phyloP scores from a whole-genome alignment of 768 basidiomycete genomes.

The Collybiopsis luxurians region DNA sequence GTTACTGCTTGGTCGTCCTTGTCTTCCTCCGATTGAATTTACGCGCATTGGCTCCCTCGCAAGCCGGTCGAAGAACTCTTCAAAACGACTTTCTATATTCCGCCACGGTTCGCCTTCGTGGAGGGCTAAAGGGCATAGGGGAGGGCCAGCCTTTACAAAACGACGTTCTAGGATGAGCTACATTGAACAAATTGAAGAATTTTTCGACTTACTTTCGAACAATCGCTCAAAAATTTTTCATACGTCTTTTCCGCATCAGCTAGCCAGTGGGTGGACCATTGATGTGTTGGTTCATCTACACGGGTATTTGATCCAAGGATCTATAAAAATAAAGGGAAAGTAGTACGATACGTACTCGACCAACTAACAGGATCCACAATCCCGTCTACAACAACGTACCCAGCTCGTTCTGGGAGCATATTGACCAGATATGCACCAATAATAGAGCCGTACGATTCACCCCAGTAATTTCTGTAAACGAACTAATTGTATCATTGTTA shows the following conservation, averaged over 20 bases:
- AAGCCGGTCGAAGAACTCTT: constrained; percentile 17
- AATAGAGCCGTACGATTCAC: constrained; percentile 20
- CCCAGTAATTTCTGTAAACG: constrained; percentile 16
- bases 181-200: background rate
- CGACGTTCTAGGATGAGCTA: background rate
- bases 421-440: constrained; percentile 21
- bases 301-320: background rate
- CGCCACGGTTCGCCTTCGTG: constrained; percentile 10
- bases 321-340: constrained; percentile 4
- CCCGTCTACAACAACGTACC: constrained; percentile 18
- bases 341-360: constrained; percentile 11
- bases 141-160: constrained; percentile 15
- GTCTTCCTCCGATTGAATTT: constrained; percentile 15
- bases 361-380: constrained; percentile 19
- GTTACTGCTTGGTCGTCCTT: too few species aligned
- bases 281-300: constrained; percentile 20
- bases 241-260: constrained; percentile 20
- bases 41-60: constrained; percentile 15
- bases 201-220: constrained; percentile 3
- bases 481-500: background rate
- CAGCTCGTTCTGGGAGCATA: constrained; percentile 18
- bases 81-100: constrained; percentile 14
- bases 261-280: constrained; percentile 20
- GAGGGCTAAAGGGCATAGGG: constrained; percentile 14
- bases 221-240: constrained; percentile 16